Base-by-base conservation (phyloP, 441 rosid genomes). In the Adansonia madagascariensis region DNA sequence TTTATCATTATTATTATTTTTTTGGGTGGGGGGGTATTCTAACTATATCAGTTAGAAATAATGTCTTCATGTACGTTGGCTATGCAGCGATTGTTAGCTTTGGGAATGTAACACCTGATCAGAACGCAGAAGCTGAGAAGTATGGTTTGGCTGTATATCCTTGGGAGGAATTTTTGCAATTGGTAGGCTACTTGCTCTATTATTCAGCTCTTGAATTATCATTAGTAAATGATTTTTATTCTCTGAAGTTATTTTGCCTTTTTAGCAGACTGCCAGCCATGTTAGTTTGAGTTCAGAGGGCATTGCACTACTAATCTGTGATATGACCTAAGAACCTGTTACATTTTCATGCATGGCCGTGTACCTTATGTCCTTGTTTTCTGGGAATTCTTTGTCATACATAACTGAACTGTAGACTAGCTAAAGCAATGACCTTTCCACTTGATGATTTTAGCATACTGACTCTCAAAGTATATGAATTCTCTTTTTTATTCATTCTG, bases 51-150 rank as follows among this genome's bases (percentile, higher is more conserved):
- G 31, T 27, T 27, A 27, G 31, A 27, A 27, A 27, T 27, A 27
- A 27, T 24, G 27, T 24, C 31, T 27, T 27, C 75, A 6, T 80
- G 69, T 41, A 5, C 74, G 24, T 71, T 78, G 79, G 55, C 55
- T 78, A 14, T 84, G 88, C 83, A 94, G 98, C 96, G 82, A 87
- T 94, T 81, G 97, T 94, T 83, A 96, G 99, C 90, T 96, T 96
- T 83, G 97, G 98, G 74, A 86, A 81, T 80, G 83, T 91, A 75
- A 82, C 89, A 76, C 66, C 93, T 0, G 90, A 89, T 73, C 92
- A 94, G 59, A 90, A 78, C 79, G 91, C 88, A 79, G 93, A 86
- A 78, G 88, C 88, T 79, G 86, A 86, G 81, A 91, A 90, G 81
- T 79, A 83, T 78, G 96, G 90, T 47, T 75, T 94, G 82, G 82